Conservation (phyloP, 1,284 basidiomycete species). For the Trichosporon coremiiforme region DNA sequence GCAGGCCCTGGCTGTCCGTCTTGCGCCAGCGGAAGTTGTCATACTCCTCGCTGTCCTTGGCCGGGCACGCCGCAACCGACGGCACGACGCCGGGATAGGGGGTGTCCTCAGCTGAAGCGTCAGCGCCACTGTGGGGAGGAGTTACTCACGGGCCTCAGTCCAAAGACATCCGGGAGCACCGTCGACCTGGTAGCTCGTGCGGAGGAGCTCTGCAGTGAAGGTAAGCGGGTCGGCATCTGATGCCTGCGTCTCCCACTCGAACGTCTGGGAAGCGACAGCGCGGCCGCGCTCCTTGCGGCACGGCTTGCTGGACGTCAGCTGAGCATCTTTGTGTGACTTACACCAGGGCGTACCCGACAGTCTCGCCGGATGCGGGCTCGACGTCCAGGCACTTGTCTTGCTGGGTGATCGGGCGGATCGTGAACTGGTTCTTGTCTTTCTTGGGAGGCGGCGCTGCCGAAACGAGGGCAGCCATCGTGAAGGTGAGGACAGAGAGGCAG, state of each 20-base stretch:
- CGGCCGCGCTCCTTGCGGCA: not conserved
- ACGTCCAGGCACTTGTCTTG: slow-evolving; percentile 8
- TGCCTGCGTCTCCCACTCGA: slow-evolving; percentile 10
- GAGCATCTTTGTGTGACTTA: not conserved
- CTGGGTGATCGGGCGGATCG: not conserved
- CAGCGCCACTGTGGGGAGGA: not conserved
- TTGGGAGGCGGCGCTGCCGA: not conserved
- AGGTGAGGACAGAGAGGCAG: not conserved
- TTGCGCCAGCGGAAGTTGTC: not conserved
- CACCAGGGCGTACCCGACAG: not conserved
- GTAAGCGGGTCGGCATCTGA: not conserved
- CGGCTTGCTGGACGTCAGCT: slow-evolving; percentile 5
- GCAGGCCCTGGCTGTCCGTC: not conserved
- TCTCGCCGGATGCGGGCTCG: not conserved
- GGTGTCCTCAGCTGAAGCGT: not conserved
- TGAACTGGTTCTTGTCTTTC: slow-evolving; percentile 17
- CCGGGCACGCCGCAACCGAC: not conserved
- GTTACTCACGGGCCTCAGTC: slow-evolving; percentile 1
- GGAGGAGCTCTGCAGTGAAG: not conserved
- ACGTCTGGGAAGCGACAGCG: slow-evolving; percentile 3
- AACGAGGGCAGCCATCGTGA: not conserved
- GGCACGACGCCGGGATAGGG: slow-evolving; percentile 8
- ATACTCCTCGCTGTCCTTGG: slow-evolving; percentile 13
- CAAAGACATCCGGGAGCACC: not conserved
- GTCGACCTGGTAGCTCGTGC: slow-evolving; percentile 1